Evolutionary conservation across 73 alveolate species (phyloP).

Genomic region (Paramecium bursaria): DNA sequence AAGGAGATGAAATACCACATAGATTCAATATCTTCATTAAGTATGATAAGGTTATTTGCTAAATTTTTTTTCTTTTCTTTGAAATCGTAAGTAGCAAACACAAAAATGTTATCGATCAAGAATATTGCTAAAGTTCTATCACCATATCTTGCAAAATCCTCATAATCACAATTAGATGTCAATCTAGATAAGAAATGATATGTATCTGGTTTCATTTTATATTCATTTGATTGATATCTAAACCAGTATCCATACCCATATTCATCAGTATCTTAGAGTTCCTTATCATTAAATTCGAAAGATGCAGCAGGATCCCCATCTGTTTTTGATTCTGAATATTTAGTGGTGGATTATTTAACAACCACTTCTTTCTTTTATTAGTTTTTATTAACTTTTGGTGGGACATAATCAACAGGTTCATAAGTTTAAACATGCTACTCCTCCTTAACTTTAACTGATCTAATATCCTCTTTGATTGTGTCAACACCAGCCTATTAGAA

Average conservation of each 20-base stretch:
- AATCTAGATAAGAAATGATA: conserved; percentile 41
- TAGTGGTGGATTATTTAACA: conserved; percentile 21
- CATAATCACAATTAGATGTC: conserved; percentile 37
- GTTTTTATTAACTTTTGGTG: too few species aligned
- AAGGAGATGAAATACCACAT: too few species aligned
- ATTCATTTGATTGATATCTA: conserved; percentile 10
- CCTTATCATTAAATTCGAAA: conserved; percentile 32
- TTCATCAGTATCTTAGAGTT: conserved; percentile 31
- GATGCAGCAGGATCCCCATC: conserved; percentile 50
- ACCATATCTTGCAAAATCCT: conserved; percentile 40
- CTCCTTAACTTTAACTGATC: too few species aligned
- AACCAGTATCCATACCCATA: conserved; percentile 59
- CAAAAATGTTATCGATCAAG: conserved; percentile 11
- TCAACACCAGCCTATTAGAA: too few species aligned
- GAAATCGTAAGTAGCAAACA: conserved; percentile 32
- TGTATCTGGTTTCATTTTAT: background rate
- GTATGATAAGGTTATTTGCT: background rate
- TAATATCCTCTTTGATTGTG: too few species aligned
- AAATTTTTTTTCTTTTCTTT: conserved; percentile 2
- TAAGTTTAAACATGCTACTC: too few species aligned
- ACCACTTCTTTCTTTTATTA: too few species aligned
- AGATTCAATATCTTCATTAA: conserved; percentile 41
- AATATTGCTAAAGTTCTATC: conserved; percentile 58
- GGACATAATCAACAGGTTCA: too few species aligned
- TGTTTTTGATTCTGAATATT: conserved; percentile 6